Evolutionary conservation across 768 basidiomycete species (phyloP), one percentile per base, ranked within the genome.

Genomic region (Lactarius sp.): DNA sequence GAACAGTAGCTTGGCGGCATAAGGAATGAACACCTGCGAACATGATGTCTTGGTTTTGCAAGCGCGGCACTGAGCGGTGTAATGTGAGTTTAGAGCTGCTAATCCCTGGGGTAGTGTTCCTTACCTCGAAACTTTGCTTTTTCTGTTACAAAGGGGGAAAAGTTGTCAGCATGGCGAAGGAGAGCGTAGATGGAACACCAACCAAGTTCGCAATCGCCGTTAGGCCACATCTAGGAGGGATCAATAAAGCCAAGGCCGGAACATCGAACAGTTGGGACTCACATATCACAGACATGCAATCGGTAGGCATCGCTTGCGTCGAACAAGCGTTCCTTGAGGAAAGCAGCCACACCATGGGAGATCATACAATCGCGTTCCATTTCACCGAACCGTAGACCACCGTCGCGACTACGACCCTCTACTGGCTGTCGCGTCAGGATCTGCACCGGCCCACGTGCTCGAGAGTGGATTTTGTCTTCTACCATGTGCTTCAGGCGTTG

Each of bases 341-440:
- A 98, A 2, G 85, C 93, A 52, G 97, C 96, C 67, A 98, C 94
- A 73, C 97, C 97, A 78, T 99, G 97, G 27, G 97, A 97, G 65
- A 99, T 96, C 97, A 99, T 99, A 75, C 97, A 98, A 84, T 98
- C 96, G 74, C 94, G 92, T 73, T 99, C 97, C 97, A 99, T 99
- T 83, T 99, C 97, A 81, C 97, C 97, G 81, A 99, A 99, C 71
- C 97, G 94, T 67, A 99, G 78, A 75, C 97, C 97, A 80, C 97
- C 97, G 72, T 98, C 97, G 77, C 97, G 85, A 83, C 91, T 94
- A 76, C 97, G 84, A 83, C 97, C 97, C 73, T 99, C 97, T 16
- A 99, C 97, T 13, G 97, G 97, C 72, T 99, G 97, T 54, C 97
- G 79, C 37, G 96, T 99, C 70, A 99, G 76, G 70, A 98, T 99